A percentile compares a stretch with the other conserved stretches of the same genome.
Conservation (phyloP, 768 basidiomycete genomes). For the Tricholoma matsutake region DNA sequence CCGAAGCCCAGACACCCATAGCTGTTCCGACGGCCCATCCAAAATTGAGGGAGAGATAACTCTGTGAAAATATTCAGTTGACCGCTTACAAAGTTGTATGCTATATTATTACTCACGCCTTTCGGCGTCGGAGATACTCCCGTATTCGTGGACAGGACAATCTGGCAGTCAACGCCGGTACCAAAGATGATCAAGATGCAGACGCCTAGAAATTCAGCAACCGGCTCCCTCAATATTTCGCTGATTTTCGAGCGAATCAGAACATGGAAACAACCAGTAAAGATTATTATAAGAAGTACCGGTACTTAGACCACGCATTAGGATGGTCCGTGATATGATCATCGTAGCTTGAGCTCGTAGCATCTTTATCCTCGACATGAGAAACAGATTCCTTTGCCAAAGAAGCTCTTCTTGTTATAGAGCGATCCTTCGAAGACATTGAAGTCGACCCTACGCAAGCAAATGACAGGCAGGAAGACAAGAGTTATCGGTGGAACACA, state of each 20-base stretch:
- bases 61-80: conserved; percentile 23
- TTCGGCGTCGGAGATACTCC: conserved; percentile 44
- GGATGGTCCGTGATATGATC: conserved; percentile 38
- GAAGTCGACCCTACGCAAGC: background rate
- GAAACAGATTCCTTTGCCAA: background rate
- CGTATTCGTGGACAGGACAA: conserved; percentile 43
- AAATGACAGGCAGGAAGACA: background rate
- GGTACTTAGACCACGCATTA: conserved; percentile 53
- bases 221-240: conserved; percentile 50
- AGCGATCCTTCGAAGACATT: background rate
- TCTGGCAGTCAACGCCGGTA: conserved; percentile 55
- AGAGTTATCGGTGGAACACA: background rate
- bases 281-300: conserved; percentile 35
- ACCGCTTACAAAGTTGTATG: background rate
- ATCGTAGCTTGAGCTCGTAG: conserved; percentile 7
- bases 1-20: conserved; percentile 66
- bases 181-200: conserved; percentile 60
- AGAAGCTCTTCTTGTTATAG: background rate
- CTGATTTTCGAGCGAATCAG: conserved; percentile 24
- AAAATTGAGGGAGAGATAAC: conserved; percentile 46
- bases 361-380: conserved; percentile 4
- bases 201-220: conserved; percentile 62
- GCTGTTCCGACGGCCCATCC: conserved; percentile 61
- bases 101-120: conserved; percentile 44
- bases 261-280: background rate